Conservation (phyloP, 192 early-diverging fungal genomes). For the Allomyces arbusculus region DNA sequence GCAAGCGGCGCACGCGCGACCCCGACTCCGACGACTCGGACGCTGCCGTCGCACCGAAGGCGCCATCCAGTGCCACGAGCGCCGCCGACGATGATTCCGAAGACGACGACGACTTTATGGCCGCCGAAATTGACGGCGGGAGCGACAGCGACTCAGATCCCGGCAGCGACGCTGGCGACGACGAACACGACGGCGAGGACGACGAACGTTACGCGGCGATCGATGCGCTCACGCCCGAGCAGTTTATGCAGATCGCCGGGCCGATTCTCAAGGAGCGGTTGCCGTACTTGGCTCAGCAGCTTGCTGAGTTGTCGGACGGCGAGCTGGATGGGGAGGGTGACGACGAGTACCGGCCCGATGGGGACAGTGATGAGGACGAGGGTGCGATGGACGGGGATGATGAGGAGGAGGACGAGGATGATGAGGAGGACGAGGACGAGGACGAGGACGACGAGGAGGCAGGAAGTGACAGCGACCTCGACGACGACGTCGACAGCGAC, state of each 20-base stretch:
- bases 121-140: slow-evolving; percentile 5
- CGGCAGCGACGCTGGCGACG: slow-evolving; percentile 20
- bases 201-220: slow-evolving; percentile 19
- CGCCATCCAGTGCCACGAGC: slow-evolving; percentile 11
- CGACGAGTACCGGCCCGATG: no score
- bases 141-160: slow-evolving; percentile 16
- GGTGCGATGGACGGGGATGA: no score
- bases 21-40: slow-evolving; percentile 7
- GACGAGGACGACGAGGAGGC: slow-evolving; percentile 19
- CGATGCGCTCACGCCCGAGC: slow-evolving; percentile 4
- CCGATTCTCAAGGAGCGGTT: no score
- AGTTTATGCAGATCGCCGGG: no score
- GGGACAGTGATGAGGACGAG: no score
- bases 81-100: slow-evolving; percentile 8
- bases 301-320: no score
- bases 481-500: slow-evolving; percentile 3
- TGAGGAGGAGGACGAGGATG: slow-evolving; percentile 15
- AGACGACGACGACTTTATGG: slow-evolving; percentile 18
- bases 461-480: slow-evolving; percentile 7
- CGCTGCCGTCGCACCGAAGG: slow-evolving; percentile 6
- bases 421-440: slow-evolving; percentile 29
- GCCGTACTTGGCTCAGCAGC: no score
- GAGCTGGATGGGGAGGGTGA: no score
- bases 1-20: slow-evolving; percentile 1
- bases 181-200: slow-evolving; percentile 21